phyloP scores from a whole-genome alignment of 441 rosid genomes.

The Erodium moschatum region DNA sequence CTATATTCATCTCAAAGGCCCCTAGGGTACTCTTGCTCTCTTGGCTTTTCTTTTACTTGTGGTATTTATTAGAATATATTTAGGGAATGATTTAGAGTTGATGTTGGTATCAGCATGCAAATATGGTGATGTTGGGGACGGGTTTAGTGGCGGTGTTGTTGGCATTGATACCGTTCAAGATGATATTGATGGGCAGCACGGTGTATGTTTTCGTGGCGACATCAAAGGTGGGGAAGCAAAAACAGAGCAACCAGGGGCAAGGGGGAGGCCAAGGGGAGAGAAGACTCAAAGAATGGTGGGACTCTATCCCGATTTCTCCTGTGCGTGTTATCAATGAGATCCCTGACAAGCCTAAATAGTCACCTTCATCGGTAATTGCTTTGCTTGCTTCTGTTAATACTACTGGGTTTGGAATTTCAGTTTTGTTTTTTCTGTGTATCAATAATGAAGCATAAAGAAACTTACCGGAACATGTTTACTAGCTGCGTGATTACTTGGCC shows the following conservation, averaged over 20 bases:
- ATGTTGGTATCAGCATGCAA: conserved; percentile 49
- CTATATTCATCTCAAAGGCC: conserved; percentile 49
- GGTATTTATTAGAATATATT: not conserved
- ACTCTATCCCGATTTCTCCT: conserved; percentile 61
- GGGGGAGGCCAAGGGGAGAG: conserved; percentile 26
- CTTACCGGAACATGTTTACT: too few relatives aligned
- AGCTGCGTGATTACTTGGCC: too few relatives aligned
- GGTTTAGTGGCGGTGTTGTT: conserved; percentile 38
- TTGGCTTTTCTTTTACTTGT: not conserved
- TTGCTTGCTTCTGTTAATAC: not conserved
- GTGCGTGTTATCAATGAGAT: conserved; percentile 39
- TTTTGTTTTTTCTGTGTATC: not conserved
- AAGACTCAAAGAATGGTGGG: conserved; percentile 87
- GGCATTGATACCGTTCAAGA: conserved; percentile 51
- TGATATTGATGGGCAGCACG: conserved; percentile 32
- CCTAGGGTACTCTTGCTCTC: conserved; percentile 39
- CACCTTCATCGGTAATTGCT: not conserved
- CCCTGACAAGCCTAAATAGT: conserved; percentile 20
- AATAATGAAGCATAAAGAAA: too few relatives aligned
- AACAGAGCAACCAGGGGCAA: conserved; percentile 35
- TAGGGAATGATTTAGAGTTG: not conserved
- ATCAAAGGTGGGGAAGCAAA: conserved; percentile 40
- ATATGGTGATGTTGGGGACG: conserved; percentile 39
- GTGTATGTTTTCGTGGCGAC: conserved; percentile 33
- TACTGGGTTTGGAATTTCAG: not conserved